These are phyloP conservation scores for Exophiala bonariae DNA, from an alignment of 2,329 filamentous ascomycete genomes.

Conservation along the genomic window DNA sequence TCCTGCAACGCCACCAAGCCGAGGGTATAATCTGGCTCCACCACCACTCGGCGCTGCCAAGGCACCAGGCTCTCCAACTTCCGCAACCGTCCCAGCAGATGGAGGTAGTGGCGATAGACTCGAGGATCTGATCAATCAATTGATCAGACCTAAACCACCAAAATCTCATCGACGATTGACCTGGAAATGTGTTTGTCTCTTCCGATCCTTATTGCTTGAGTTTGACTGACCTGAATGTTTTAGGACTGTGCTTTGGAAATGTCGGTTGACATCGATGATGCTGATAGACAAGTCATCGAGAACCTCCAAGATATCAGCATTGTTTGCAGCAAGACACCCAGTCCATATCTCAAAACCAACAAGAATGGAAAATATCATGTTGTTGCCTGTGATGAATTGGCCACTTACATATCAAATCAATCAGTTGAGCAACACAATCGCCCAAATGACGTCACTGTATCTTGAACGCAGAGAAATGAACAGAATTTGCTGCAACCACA, in stretches of 20 bases:
- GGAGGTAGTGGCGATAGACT: slow-evolving; percentile 25
- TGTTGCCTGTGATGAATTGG: slow-evolving; percentile 27
- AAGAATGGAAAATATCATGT: slow-evolving; percentile 28
- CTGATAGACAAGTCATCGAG: slow-evolving; percentile 24
- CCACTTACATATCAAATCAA: slow-evolving; percentile 25
- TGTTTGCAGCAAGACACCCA: slow-evolving; percentile 27
- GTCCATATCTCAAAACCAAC: slow-evolving; percentile 27
- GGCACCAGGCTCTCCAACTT: slow-evolving; percentile 10
- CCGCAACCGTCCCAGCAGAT: slow-evolving; percentile 1
- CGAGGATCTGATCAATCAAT: slow-evolving; percentile 29
- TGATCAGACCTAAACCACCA: slow-evolving; percentile 29
- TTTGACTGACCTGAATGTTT: slow-evolving; percentile 4
- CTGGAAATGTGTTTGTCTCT: slow-evolving; percentile 30
- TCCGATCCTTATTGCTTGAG: background rate
- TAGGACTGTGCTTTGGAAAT: slow-evolving; percentile 29
- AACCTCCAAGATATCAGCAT: slow-evolving; percentile 29
- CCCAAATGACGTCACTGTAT: slow-evolving; percentile 10
- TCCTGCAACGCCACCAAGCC: slow-evolving; percentile 15
- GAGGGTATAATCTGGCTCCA: slow-evolving; percentile 27
- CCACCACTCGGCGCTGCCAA: slow-evolving; percentile 17
- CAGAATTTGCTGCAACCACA: no score
- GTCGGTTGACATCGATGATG: slow-evolving; percentile 29
- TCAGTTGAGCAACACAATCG: slow-evolving; percentile 21
- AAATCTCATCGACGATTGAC: slow-evolving; percentile 26
- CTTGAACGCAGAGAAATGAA: slow-evolving; percentile 2